Evolutionary conservation across 2,329 filamentous ascomycete species (phyloP), one percentile per base, ranked within the genome.

Genomic region (Lasiodiplodia theobromae): DNA sequence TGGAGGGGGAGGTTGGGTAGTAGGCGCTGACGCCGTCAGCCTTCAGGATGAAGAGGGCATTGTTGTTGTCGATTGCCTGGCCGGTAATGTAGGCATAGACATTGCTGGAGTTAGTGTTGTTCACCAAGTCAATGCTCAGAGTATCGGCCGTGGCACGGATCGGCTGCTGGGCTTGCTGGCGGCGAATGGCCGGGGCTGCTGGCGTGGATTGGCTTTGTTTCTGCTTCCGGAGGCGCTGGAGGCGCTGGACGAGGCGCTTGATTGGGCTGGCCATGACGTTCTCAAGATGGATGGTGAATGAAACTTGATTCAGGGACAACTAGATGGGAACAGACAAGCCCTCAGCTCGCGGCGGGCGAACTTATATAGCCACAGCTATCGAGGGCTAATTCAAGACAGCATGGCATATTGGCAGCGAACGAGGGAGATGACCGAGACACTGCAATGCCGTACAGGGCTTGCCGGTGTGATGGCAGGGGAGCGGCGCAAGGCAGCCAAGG

Each of bases 41-140:
- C 72, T 86, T 82, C 31, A 94, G 82, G 53, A 94, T 82, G 69
- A 90, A 85, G 23, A 89, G 82, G 16, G 83, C 83, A 73, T 88
- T 87, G 75, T 86, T 84, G 21, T 86, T 86, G 75, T 88, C 85
- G 54, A 90, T 75, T 38, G 88, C 87, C 21, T 84, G 82, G 23
- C 92, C 92, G 1, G 89, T 94, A 74, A 96, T 86, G 77, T 92
- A 91, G 23, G 89, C 91, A 73, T 87, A 93, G 53, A 89, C 86
- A 40, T 79, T 85, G 65, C 82, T 79, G 1, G 89, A 89, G 37
- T 80, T 80, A 1, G 90, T 91, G 72, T 87, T 86, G 80, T 94
- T 94, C 73, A 86, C 82, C 23, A 94, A 79, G 12, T 86, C 85
- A 69, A 93, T 85, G 64, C 86, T 82, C 56, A 92, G 81, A 10